Base-by-base conservation (phyloP, 2,329 filamentous ascomycete species). In the Cordyceps farinosa region DNA sequence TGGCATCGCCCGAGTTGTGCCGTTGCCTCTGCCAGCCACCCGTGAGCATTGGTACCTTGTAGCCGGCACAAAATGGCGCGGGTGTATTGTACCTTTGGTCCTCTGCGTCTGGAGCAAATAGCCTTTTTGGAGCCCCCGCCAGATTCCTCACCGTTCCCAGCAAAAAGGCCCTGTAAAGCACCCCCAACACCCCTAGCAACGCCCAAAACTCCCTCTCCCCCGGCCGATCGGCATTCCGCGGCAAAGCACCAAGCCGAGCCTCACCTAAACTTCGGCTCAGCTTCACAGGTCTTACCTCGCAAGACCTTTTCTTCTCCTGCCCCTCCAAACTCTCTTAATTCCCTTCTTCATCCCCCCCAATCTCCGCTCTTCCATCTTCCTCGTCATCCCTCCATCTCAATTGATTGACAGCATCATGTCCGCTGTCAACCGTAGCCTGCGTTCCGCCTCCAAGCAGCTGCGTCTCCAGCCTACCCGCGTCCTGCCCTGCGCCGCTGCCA, bases 381-480 rank as follows among this genome's bases (percentile, higher is more conserved):
- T 45, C 52, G 11, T 32, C 29, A 15, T 30, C 7, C 29, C 38
- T 30, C 29, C 51, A 48, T 34, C 30, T 54, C 59, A 63, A 51
- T 65, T 47, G 56, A 62, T 62, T 47, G 56, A 62, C 61, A 55
- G 64, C 59, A 72, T 68, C 72, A 85, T 85, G 83, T 84, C 82
- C 74, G 79, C 80, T 73, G 79, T 82, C 75, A 79, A 78, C 71
- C 81, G 82, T 70, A 80, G 79, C 73, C 75, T 86, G 69, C 80
- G 82, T 70, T 78, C 82, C 69, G 82, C 80, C 66, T 80, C 83
- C 69, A 82, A 78, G 78, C 81, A 82, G 70, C 74, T 84, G 73
- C 81, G 80, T 70, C 74, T 80, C 70, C 77, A 78, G 66, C 75
- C 73, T 70, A 74, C 72, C 68, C 70, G 73, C 70, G 70, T 74